Evolutionary conservation across 345 rosid genomes (phyloP).

Genomic region (Gossypium sturtianum): DNA sequence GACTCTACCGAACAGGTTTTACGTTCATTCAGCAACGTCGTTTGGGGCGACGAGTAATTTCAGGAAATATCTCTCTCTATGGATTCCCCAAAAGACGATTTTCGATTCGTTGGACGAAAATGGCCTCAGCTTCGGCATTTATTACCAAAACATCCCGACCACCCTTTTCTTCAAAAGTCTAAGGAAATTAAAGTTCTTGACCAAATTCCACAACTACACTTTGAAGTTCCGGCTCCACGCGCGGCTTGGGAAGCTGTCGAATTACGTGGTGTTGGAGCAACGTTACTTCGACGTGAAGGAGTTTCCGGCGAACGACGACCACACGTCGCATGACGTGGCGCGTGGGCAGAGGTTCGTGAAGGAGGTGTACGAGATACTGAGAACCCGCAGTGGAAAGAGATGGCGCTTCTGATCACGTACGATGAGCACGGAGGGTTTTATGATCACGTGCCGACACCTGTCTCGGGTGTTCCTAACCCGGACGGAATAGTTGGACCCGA

Average conservation of each 20-base stretch:
- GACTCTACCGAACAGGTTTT: slow-evolving; percentile 96
- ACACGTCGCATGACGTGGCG: slow-evolving; percentile 92
- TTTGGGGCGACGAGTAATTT: slow-evolving; percentile 88
- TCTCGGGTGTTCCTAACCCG: slow-evolving; percentile 88
- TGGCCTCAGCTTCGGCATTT: slow-evolving; percentile 74
- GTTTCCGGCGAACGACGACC: slow-evolving; percentile 88
- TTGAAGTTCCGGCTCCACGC: slow-evolving; percentile 70
- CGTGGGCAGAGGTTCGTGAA: slow-evolving; percentile 81
- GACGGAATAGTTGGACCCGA: slow-evolving; percentile 90
- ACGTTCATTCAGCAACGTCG: slow-evolving; percentile 95
- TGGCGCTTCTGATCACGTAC: slow-evolving; percentile 83
- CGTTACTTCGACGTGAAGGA: slow-evolving; percentile 63
- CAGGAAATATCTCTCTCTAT: slow-evolving; percentile 62
- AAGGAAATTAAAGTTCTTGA: slow-evolving; percentile 62
- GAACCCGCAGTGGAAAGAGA: slow-evolving; percentile 99
- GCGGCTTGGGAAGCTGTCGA: slow-evolving; percentile 61
- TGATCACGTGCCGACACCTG: too few species aligned
- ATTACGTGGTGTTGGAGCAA: slow-evolving; percentile 85
- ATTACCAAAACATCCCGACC: slow-evolving; percentile 95
- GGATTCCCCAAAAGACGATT: slow-evolving; percentile 95
- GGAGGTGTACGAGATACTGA: slow-evolving; percentile 87
- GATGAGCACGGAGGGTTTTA: slow-evolving; percentile 97
- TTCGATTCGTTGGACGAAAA: slow-evolving; percentile 88
- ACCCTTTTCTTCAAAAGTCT: slow-evolving; percentile 74
- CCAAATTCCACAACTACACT: slow-evolving; percentile 58